Conservation (phyloP, 257 asterid genomes). For the Schizonepeta tenuifolia region DNA sequence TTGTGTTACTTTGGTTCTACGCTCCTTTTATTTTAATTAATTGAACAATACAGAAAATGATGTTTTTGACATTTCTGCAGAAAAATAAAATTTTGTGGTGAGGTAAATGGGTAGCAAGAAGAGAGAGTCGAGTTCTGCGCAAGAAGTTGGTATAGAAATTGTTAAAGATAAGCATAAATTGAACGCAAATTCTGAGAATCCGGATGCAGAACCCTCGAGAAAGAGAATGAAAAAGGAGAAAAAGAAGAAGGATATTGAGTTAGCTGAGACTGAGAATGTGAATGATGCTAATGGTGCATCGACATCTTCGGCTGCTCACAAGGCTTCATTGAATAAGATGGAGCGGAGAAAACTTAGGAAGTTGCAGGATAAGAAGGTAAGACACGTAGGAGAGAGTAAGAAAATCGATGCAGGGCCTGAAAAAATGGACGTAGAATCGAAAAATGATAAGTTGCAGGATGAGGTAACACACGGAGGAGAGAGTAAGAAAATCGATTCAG, state of each 20-base stretch:
- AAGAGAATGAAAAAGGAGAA: conserved; percentile 67
- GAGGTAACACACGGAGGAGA: conserved; percentile 56
- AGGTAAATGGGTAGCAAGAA: conserved; percentile 64
- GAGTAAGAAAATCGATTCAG: conserved; percentile 32
- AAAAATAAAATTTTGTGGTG: conserved; percentile 6
- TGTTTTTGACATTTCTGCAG: conserved; percentile 24
- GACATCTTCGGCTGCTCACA: conserved; percentile 37
- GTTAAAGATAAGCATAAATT: conserved; percentile 24
- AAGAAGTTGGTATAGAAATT: conserved; percentile 37
- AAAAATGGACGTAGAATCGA: conserved; percentile 38
- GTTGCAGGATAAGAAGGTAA: conserved; percentile 68
- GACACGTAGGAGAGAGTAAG: conserved; percentile 43
- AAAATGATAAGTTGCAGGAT: conserved; percentile 47
- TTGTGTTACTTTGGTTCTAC: neutral
- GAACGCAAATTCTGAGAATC: conserved; percentile 34
- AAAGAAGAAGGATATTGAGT: conserved; percentile 46
- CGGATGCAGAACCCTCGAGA: conserved; percentile 43
- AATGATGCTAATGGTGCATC: conserved; percentile 44
- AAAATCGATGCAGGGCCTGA: conserved; percentile 32
- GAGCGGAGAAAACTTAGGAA: conserved; percentile 70
- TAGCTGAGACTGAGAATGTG: conserved; percentile 30
- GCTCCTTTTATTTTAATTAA: neutral
- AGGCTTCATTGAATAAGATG: conserved; percentile 55
- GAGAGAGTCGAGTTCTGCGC: conserved; percentile 50
- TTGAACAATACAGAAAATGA: neutral